These are phyloP conservation scores for Thalassiosira gravida DNA, from an alignment of 352 stramenopile species.

Conservation along the genomic window DNA sequence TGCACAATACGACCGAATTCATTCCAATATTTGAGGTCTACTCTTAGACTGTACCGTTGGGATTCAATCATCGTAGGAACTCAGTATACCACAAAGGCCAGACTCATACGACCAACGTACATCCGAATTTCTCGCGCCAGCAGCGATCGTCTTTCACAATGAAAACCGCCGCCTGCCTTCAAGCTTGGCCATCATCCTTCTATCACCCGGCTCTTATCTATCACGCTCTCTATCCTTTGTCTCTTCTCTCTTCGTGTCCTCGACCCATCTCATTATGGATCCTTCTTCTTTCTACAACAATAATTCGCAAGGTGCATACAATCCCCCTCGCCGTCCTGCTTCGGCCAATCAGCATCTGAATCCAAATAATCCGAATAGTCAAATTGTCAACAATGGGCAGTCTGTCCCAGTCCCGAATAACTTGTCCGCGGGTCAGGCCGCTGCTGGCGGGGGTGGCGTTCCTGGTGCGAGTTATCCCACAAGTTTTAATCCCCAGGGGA, in stretches of 20 bases:
- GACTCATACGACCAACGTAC: slow-evolving; percentile 1
- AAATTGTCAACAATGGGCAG: slow-evolving; percentile 34
- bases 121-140: neutral
- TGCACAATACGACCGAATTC: no score
- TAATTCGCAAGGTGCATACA: slow-evolving; percentile 27
- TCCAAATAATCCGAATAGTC: slow-evolving; percentile 29
- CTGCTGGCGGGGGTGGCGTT: neutral
- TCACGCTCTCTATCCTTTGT: slow-evolving; percentile 6
- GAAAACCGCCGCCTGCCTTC: neutral
- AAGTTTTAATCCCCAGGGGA: slow-evolving; percentile 28
- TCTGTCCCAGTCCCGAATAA: slow-evolving; percentile 24
- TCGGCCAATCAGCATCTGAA: slow-evolving; percentile 28
- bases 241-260: slow-evolving; percentile 20
- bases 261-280: slow-evolving; percentile 41
- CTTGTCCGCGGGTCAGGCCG: slow-evolving; percentile 10
- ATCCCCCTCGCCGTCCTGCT: slow-evolving; percentile 27
- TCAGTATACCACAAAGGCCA: slow-evolving; percentile 8
- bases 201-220: neutral
- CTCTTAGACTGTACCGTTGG: no score
- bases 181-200: neutral
- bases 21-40: no score
- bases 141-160: neutral
- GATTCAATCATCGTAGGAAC: slow-evolving; percentile 9
- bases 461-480: slow-evolving; percentile 9
- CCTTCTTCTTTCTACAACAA: slow-evolving; percentile 57